Conservation (phyloP, 2,329 filamentous ascomycete genomes). For the Berkeleyomyces basicola region DNA sequence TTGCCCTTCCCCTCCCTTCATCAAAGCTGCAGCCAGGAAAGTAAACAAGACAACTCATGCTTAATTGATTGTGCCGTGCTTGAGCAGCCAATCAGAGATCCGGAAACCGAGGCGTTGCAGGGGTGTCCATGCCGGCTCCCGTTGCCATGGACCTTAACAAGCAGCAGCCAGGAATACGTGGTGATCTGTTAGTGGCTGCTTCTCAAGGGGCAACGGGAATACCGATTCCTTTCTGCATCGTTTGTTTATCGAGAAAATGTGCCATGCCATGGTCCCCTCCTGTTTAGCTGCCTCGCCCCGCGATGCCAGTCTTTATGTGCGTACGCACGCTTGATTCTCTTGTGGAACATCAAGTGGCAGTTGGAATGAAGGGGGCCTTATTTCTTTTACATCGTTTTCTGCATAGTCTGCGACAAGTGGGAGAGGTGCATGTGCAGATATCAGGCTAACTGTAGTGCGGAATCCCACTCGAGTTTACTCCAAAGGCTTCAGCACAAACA, state of each 20-base stretch:
- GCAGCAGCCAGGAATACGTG: neutral
- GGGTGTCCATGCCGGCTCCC: neutral
- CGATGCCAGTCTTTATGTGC: neutral
- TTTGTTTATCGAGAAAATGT: neutral
- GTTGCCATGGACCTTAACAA: slow-evolving; percentile 3
- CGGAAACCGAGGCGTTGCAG: neutral
- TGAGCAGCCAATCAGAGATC: neutral
- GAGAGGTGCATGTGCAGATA: neutral
- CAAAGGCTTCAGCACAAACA: too few relatives aligned
- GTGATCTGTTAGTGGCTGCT: neutral
- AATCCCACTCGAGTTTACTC: too few relatives aligned
- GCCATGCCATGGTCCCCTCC: neutral
- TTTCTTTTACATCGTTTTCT: neutral
- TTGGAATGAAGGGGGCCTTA: neutral
- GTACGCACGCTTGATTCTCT: neutral
- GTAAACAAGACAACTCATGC: slow-evolving; percentile 8
- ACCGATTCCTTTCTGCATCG: neutral
- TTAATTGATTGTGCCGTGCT: neutral
- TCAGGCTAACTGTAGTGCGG: too few relatives aligned
- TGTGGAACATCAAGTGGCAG: neutral
- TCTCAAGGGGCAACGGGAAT: neutral
- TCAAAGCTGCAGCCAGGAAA: slow-evolving; percentile 1
- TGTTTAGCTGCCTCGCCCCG: neutral
- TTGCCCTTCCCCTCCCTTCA: neutral
- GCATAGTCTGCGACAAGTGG: neutral